Base-by-base conservation (phyloP, 345 rosid genomes). In the Angophora floribunda region DNA sequence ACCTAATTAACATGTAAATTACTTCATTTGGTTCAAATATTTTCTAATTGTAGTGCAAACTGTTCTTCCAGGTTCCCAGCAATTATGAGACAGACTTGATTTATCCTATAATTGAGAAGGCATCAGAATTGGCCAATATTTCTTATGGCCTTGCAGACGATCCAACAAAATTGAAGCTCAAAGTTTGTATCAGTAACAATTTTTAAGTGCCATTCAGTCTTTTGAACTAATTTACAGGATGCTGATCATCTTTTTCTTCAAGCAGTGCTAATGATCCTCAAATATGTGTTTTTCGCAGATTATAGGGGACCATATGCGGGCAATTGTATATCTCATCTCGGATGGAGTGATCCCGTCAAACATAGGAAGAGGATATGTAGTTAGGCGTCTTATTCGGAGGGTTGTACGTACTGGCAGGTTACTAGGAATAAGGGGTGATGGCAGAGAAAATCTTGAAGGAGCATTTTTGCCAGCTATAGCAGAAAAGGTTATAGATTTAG, bases 71-170 rank as follows among this genome's bases (percentile, higher is more conserved):
- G 98, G 99, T 96, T 92, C 98, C 98, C 87, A 97, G 94, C 95
- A 97, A 95, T 91, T 97, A 95, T 87, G 99, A 97, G 94, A 97
- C 99, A 47, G 99, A 95, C 93, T 91, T 97, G 96, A 97, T 97
- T 89, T 97, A 90, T 91, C 99, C 99, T 41, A 96, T 96, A 86
- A 92, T 97, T 59, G 93, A 90, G 30, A 96, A 92, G 94, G 94
- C 96, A 51, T 91, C 97, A 80, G 92, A 95, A 91, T 88, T 97
- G 91, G 97, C 97, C 30, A 92, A 93, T 89, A 87, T 97, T 86
- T 93, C 96, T 51, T 97, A 97, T 87, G 89, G 91, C 87, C 89
- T 86, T 32, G 95, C 96, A 47, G 91, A 94, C 91, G 95, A 95
- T 86, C 90, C 87, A 53, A 91, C 91, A 89, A 94, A 96, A 91